Percentiles rank a stretch among this genome's conserved stretches.
Conservation (phyloP, 306 rosid genomes). For the Malus fusca region DNA sequence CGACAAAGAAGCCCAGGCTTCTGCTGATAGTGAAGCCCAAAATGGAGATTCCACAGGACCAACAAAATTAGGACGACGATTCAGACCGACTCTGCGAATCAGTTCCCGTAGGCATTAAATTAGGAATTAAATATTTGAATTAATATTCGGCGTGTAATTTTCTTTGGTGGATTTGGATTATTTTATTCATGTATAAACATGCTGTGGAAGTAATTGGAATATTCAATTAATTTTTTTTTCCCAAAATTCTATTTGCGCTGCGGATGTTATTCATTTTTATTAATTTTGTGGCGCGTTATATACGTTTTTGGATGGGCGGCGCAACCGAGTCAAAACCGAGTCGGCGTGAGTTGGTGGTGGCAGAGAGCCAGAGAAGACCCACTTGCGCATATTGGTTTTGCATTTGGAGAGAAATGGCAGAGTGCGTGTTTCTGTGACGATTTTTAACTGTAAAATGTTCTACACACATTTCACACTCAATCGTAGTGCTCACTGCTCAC, state of each 20-base stretch:
- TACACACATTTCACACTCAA: not conserved
- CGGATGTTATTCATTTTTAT: not conserved
- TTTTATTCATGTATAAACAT: conserved; percentile 30
- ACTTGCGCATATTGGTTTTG: not conserved
- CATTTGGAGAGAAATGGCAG: not conserved
- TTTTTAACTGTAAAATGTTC: not conserved
- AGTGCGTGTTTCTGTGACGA: not conserved
- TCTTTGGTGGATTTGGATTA: not conserved
- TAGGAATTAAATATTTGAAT: not conserved
- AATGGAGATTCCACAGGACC: conserved; percentile 28
- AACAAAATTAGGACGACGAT: conserved; percentile 4
- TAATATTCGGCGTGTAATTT: not conserved
- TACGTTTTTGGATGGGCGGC: not conserved
- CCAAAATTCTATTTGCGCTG: not conserved
- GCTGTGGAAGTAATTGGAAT: conserved; percentile 20
- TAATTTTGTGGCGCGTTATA: not conserved
- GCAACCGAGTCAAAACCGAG: not conserved
- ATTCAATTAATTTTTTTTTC: conserved; percentile 12
- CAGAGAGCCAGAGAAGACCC: not conserved
- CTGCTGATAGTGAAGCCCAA: conserved; percentile 31
- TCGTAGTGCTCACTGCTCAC: not conserved
- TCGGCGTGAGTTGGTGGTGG: not conserved
- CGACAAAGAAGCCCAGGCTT: conserved; percentile 62
- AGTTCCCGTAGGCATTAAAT: not conserved
- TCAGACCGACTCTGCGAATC: not conserved